phyloP scores from a whole-genome alignment of 2,329 filamentous ascomycete species.

The Fusarium euwallaceae region DNA sequence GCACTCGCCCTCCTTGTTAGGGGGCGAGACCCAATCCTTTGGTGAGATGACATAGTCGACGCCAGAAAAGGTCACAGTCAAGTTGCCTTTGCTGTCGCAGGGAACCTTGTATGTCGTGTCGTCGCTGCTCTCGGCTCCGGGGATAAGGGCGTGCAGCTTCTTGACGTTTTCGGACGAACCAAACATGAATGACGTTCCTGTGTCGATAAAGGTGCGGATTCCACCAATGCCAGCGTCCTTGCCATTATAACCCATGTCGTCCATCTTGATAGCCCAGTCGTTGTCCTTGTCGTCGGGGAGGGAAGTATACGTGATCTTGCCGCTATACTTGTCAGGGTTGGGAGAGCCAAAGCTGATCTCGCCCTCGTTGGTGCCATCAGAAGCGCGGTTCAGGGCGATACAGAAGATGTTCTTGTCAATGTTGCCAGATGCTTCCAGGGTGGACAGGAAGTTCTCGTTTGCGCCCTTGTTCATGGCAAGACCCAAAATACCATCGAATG shows the following conservation, averaged over 20 bases:
- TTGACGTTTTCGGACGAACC: slow-evolving; percentile 76
- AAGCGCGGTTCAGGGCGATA: slow-evolving; percentile 76
- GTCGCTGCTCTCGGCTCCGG: slow-evolving; percentile 68
- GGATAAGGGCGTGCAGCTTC: slow-evolving; percentile 76
- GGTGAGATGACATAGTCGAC: slow-evolving; percentile 75
- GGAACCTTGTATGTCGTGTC: slow-evolving; percentile 78
- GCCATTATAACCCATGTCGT: slow-evolving; percentile 74
- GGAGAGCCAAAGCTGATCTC: slow-evolving; percentile 82
- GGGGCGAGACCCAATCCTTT: slow-evolving; percentile 76
- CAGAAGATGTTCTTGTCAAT: slow-evolving; percentile 76
- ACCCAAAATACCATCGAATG: slow-evolving; percentile 90
- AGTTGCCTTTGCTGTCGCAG: slow-evolving; percentile 72
- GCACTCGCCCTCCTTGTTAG: slow-evolving; percentile 62
- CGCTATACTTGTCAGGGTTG: slow-evolving; percentile 75
- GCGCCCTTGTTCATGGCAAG: slow-evolving; percentile 73
- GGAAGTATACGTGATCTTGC: slow-evolving; percentile 75
- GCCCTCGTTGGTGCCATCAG: slow-evolving; percentile 77
- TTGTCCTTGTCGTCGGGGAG: slow-evolving; percentile 61
- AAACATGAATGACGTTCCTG: slow-evolving; percentile 85
- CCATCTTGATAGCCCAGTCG: slow-evolving; percentile 81
- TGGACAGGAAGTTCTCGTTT: slow-evolving; percentile 76
- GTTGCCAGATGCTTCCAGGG: slow-evolving; percentile 67
- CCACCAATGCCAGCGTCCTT: slow-evolving; percentile 68
- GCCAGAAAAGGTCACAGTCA: slow-evolving; percentile 78
- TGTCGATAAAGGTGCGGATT: slow-evolving; percentile 80